A percentile compares a stretch with the other conserved stretches of the same genome.
These are phyloP conservation scores for Arthrobotrys megalospora DNA, from an alignment of 2,329 filamentous ascomycete species.

Conservation along the genomic window DNA sequence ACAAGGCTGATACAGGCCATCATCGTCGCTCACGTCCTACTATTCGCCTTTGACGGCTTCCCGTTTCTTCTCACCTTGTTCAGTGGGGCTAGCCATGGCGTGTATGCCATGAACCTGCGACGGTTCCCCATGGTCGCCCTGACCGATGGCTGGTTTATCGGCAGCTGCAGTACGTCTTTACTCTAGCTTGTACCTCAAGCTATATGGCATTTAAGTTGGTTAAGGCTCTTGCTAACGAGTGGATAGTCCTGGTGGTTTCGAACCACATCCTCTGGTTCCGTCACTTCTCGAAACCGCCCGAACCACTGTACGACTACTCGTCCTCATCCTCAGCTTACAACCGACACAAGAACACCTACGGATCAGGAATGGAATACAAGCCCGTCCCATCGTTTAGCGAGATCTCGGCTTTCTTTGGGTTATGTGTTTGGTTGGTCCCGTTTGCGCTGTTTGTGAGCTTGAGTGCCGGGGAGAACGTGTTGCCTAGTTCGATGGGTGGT, in stretches of 20 bases:
- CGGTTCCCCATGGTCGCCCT: slow-evolving; percentile 72
- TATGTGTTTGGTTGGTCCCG: slow-evolving; percentile 96
- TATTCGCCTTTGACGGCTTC: slow-evolving; percentile 87
- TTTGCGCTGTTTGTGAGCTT: slow-evolving; percentile 95
- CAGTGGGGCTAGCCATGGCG: slow-evolving; percentile 82
- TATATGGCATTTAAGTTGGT: slow-evolving; percentile 2
- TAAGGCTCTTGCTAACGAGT: slow-evolving; percentile 16
- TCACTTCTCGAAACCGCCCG: slow-evolving; percentile 81
- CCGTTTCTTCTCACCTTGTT: slow-evolving; percentile 81
- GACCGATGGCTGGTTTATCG: slow-evolving; percentile 51
- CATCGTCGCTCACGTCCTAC: slow-evolving; percentile 79
- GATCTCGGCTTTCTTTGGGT: slow-evolving; percentile 94
- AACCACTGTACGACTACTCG: slow-evolving; percentile 72
- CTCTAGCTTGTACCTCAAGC: slow-evolving; percentile 66
- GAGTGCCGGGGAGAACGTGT: slow-evolving; percentile 92
- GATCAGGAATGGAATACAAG: slow-evolving; percentile 68
- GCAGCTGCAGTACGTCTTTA: slow-evolving; percentile 74
- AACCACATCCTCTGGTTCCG: slow-evolving; percentile 98
- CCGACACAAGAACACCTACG: slow-evolving; percentile 65
- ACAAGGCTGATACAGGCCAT: slow-evolving; percentile 87
- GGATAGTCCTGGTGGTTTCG: slow-evolving; percentile 80
- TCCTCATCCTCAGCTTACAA: slow-evolving; percentile 75
- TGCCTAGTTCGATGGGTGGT: slow-evolving; percentile 90
- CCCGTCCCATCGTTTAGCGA: slow-evolving; percentile 86
- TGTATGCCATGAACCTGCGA: slow-evolving; percentile 90